Percentiles rank a stretch among this genome's conserved stretches.
Evolutionary conservation across 2,329 filamentous ascomycete genomes (phyloP).

Genomic region (Diaporthe batatas): DNA sequence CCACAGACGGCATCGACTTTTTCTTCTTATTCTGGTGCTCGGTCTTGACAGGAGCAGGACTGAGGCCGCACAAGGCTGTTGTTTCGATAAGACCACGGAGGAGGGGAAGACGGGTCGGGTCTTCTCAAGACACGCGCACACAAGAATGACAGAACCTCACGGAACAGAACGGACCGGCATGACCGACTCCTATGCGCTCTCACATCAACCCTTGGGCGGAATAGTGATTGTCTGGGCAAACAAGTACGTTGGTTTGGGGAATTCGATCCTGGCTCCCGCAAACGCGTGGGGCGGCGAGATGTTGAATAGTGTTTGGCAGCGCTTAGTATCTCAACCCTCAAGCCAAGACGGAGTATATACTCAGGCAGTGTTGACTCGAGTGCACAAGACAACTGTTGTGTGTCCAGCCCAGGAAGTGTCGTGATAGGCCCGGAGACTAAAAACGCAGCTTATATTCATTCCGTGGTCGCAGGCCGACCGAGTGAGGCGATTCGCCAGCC

Average conservation of each 20-base stretch:
- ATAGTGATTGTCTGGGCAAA: not conserved
- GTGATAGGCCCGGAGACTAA: conserved; percentile 34
- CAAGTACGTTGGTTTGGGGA: not conserved
- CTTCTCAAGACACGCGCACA: conserved; percentile 17
- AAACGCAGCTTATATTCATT: not conserved
- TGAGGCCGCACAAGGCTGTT: conserved; percentile 3
- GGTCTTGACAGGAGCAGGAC: conserved; percentile 22
- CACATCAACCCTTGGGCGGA: not conserved
- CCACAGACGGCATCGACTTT: not conserved
- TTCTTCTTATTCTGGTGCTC: not conserved
- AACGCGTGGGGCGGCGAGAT: not conserved
- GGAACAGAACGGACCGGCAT: conserved; percentile 1
- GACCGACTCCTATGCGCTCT: not conserved
- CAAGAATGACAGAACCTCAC: conserved; percentile 29
- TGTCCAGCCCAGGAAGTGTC: conserved; percentile 29
- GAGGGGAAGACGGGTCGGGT: not conserved
- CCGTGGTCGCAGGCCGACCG: not conserved
- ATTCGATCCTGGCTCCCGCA: not conserved
- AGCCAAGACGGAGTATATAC: not conserved
- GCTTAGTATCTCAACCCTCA: not conserved
- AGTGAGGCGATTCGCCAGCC: conserved; percentile 36
- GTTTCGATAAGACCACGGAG: conserved; percentile 3
- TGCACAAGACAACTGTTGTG: conserved; percentile 7
- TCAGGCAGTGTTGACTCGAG: not conserved
- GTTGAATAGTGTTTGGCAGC: not conserved